Percentiles rank a stretch among this genome's conserved stretches.
These are phyloP conservation scores for Yamadazyma conglobata DNA, from an alignment of 1,139 yeast species.

Conservation along the genomic window DNA sequence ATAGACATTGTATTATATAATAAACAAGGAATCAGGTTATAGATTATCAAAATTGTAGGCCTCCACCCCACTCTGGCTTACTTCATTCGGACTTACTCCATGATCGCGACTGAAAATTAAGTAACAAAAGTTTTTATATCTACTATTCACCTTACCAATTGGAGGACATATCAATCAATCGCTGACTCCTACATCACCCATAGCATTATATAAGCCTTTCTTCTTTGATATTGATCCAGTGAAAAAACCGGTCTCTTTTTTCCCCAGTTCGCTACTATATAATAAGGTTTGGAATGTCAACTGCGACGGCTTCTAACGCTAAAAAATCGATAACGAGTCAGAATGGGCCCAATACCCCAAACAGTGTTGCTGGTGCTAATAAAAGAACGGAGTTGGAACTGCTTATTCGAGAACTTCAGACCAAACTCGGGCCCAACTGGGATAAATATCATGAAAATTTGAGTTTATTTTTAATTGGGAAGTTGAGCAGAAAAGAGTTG, in stretches of 20 bases:
- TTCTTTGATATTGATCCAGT: too few species aligned
- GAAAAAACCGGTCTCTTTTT: too few species aligned
- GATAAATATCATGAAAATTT: slow-evolving; percentile 79
- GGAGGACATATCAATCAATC: too few species aligned
- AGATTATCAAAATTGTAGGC: too few species aligned
- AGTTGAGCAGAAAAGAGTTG: slow-evolving; percentile 73
- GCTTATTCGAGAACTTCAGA: slow-evolving; percentile 71
- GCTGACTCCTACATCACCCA: too few species aligned
- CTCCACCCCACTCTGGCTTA: too few species aligned
- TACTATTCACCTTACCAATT: too few species aligned
- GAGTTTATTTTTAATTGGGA: slow-evolving; percentile 73
- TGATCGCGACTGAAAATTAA: slow-evolving; percentile 4
- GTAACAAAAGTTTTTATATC: too few species aligned
- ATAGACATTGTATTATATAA: slow-evolving; percentile 3
- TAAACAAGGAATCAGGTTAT: too few species aligned
- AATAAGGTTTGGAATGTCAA: not conserved
- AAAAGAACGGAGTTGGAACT: slow-evolving; percentile 69
- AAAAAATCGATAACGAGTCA: slow-evolving; percentile 1
- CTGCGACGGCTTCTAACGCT: slow-evolving; percentile 2
- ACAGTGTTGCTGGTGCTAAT: not conserved
- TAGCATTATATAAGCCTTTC: too few species aligned
- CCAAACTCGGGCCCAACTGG: slow-evolving; percentile 74
- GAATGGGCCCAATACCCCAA: not conserved
- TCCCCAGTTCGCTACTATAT: too few species aligned
- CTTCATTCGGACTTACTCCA: too few species aligned